phyloP scores from a whole-genome alignment of 805 yeast species.

The Lachancea lanzarotensis region DNA sequence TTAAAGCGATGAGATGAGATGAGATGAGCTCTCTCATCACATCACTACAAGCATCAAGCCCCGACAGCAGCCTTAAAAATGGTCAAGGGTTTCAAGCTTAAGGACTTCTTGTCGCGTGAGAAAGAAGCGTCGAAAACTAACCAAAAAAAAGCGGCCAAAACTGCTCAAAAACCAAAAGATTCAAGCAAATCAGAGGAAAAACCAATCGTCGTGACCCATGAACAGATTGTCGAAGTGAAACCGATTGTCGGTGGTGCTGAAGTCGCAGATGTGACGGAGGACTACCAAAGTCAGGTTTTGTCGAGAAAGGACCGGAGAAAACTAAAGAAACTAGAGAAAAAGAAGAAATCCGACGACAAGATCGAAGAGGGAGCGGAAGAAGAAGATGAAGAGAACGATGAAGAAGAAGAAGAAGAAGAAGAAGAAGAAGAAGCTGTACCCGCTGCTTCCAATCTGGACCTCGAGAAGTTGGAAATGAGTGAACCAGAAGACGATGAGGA shows the following conservation, averaged over 20 bases:
- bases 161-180: slow-evolving; percentile 11
- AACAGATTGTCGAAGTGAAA: slow-evolving; percentile 18
- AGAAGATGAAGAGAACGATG: slow-evolving; percentile 40
- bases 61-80: slow-evolving; percentile 9
- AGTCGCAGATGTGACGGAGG: slow-evolving; percentile 21
- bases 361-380: slow-evolving; percentile 38
- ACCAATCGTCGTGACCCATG: slow-evolving; percentile 31
- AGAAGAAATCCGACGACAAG: slow-evolving; percentile 17
- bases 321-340: slow-evolving; percentile 42
- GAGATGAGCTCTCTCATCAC: slow-evolving; percentile 10
- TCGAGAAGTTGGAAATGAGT: slow-evolving; percentile 50
- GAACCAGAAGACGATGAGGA: slow-evolving; percentile 42
- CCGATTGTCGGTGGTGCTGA: slow-evolving; percentile 2
- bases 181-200: slow-evolving; percentile 21
- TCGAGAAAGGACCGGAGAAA: slow-evolving; percentile 61
- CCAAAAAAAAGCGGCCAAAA: slow-evolving; percentile 21
- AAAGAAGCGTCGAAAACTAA: slow-evolving; percentile 21
- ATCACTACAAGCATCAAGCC: not conserved
- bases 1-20: slow-evolving; percentile 22
- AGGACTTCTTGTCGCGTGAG: slow-evolving; percentile 25
- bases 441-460: slow-evolving; percentile 39
- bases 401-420: slow-evolving; percentile 39
- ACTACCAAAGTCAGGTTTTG: slow-evolving; percentile 43
- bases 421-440: slow-evolving; percentile 42
- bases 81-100: slow-evolving; percentile 32